Base-by-base conservation (phyloP, 1,284 basidiomycete genomes). In the Ganoderma lingzhi region DNA sequence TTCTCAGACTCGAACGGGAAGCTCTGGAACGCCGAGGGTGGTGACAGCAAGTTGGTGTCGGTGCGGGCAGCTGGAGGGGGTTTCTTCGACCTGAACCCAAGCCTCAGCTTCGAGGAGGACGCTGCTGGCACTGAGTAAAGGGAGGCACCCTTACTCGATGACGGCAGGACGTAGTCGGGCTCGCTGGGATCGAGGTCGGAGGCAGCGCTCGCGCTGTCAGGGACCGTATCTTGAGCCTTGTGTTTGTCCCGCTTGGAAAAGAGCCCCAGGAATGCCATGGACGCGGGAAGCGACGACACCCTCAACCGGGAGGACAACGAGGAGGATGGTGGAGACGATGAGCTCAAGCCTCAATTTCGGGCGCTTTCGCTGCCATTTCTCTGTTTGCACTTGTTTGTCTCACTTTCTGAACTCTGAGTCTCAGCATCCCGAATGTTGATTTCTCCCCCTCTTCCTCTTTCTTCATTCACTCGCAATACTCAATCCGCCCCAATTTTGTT, bases 1-100 rank as follows among this genome's bases (percentile, higher is more conserved):
- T 80, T 78, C 19, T 80, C 82, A 4, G 83, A 75, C 66, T 84
- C 80, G 17, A 84, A 84, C 9, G 74, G 78, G 30, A 81, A 78
- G 60, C 74, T 71, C 2, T 82, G 77, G 66, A 79, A 72, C 62
- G 75, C 70, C 37, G 73, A 44, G 17, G 76, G 64, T 41, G 74
- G 74, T 2, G 77, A 74, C 39, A 69, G 76, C 35, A 72, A 64
- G 60, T 72, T 73, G 60, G 72, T 71, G 70, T 76, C 75, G 35
- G 73, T 71, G 19, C 70, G 70, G 17, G 64, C 65, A 6, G 69
- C 69, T 17, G 23, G 72, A 14, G 77, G 70, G 9, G 76, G 72
- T 63, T 78, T 78, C 73, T 78, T 80, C 63, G 75, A 74, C 59
- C 70, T 71, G 65, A 82, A 80, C n/a, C 78, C 80, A 12, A 81